Evolutionary conservation across 2,329 filamentous ascomycete species (phyloP).

Genomic region (Aspergillus sp.): DNA sequence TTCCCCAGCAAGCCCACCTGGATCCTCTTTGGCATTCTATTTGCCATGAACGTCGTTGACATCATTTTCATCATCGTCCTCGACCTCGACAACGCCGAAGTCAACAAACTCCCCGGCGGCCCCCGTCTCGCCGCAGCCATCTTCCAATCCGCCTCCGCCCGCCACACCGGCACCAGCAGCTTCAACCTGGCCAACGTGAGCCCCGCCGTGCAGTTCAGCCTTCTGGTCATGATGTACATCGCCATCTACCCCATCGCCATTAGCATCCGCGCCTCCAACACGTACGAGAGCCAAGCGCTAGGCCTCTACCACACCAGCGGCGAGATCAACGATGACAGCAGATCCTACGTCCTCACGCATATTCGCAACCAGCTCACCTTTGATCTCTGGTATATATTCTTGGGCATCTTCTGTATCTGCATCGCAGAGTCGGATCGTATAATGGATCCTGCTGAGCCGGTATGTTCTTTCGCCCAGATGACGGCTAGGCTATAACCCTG

Average conservation of each 20-base stretch:
- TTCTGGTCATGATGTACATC: constrained; percentile 96
- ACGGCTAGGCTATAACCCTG: no score
- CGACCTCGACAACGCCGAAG: constrained; percentile 53
- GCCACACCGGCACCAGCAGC: constrained; percentile 50
- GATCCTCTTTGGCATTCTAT: constrained; percentile 53
- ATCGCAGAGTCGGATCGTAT: no score
- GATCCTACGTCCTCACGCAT: no score
- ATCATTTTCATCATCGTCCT: constrained; percentile 55
- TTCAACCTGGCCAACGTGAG: constrained; percentile 54
- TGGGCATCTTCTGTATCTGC: no score
- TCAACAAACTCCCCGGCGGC: constrained; percentile 41
- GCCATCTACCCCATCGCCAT: constrained; percentile 95
- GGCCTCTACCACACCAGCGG: constrained; percentile 40
- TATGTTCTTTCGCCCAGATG: no score
- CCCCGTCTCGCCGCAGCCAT: constrained; percentile 56
- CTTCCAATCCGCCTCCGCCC: constrained; percentile 57
- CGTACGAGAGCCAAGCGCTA: constrained; percentile 66
- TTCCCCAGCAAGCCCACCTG: constrained; percentile 61
- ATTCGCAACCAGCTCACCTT: no score
- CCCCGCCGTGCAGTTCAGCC: constrained; percentile 57
- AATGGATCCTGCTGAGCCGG: no score
- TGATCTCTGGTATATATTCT: no score
- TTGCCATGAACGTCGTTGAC: constrained; percentile 54
- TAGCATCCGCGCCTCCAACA: constrained; percentile 71
- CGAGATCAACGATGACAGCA: no score